Percentiles rank a stretch among this genome's conserved stretches.
Conservation (phyloP, 345 rosid genomes). For the Moricandia arvensis region DNA sequence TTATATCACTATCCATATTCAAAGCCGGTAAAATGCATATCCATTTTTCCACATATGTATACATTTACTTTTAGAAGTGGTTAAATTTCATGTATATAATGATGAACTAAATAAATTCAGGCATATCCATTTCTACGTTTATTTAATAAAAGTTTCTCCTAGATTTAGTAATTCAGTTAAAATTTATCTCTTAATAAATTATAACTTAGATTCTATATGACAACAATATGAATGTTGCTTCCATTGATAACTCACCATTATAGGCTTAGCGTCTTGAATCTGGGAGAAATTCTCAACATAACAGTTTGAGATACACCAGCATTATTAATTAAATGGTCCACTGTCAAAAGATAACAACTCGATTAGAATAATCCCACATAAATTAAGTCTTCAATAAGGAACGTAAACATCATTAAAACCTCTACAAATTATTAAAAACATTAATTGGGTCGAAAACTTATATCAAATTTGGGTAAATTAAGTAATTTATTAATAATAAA, state of each 20-base stretch:
- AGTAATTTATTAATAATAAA: background rate
- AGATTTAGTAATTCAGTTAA: too few relatives aligned
- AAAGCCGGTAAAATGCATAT: background rate
- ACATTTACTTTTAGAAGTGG: background rate
- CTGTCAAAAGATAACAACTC: background rate
- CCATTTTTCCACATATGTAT: background rate
- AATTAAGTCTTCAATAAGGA: background rate
- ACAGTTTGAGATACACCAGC: slow-evolving; percentile 17
- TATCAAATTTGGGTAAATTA: background rate
- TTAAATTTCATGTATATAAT: too few relatives aligned
- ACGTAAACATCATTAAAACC: background rate
- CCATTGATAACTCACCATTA: slow-evolving; percentile 4
- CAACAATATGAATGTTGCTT: background rate
- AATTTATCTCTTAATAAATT: background rate
- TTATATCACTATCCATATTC: background rate
- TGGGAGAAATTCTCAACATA: slow-evolving; percentile 22
- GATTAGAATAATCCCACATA: background rate
- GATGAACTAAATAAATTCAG: background rate
- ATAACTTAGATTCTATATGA: background rate
- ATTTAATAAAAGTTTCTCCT: too few relatives aligned
- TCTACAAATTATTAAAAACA: background rate
- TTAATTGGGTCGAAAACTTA: background rate
- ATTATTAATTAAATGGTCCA: slow-evolving; percentile 37
- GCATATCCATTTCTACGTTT: background rate
- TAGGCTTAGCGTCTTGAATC: background rate